Base-by-base conservation (phyloP, 768 basidiomycete species). In the Suillus sp. region DNA sequence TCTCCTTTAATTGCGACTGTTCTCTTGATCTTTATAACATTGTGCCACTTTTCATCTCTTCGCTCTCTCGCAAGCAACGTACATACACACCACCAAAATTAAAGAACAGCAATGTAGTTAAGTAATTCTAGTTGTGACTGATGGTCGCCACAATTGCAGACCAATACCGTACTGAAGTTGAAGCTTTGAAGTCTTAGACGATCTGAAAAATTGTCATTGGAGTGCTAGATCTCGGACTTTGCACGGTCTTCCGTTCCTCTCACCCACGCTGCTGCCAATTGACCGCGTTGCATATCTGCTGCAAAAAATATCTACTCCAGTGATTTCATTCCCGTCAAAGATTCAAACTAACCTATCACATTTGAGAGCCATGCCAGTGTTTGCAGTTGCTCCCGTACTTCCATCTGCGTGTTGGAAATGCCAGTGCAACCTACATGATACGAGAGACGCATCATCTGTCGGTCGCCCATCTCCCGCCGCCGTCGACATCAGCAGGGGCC, bases 71-170 rank as follows among this genome's bases (percentile, higher is more conserved):
- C 71, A 57, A 72, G 68, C 76, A 74, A 71, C 74, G 75, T 78
- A 70, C 76, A 75, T 73, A 76, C 75, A 78, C 75, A 77, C 69
- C 76, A 80, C 72, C 76, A 70, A 71, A 75, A 75, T 74, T 75
- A 71, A 74, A 77, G 77, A 76, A 71, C 72, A 74, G 71, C 78
- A 77, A 71, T 84, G 83, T 84, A 85, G 77, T 78, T 81, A 83
- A 79, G 81, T 76, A 76, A 73, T 77, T 70, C 72, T 72, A 72
- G 72, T 72, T 69, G 65, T 61, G 65, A 60, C 63, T 64, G 45
- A 64, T 70, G 67, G 69, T 72, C 61, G 25, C 59, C 62, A 63
- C 48, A 47, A 59, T 64, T 48, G 45, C 27, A 62, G 34, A 66
- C 58, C 65, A 47, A 51, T 53, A 37, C 48, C 47, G 43, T 45